These are phyloP conservation scores for Suillus tomentosus DNA, from an alignment of 768 basidiomycete genomes.

Conservation along the genomic window DNA sequence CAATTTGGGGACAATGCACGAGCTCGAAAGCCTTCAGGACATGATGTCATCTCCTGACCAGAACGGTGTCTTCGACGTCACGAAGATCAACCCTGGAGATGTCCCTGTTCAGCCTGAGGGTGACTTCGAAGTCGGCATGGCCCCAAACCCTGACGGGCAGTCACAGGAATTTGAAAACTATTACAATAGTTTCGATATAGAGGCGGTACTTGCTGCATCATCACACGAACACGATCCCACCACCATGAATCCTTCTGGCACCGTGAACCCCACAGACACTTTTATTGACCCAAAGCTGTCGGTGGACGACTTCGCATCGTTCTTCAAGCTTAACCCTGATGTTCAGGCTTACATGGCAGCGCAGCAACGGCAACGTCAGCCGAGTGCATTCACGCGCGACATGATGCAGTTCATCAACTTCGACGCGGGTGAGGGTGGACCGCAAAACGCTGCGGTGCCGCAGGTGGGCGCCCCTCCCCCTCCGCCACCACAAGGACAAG, in stretches of 20 bases:
- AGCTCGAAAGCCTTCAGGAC: conserved; percentile 25
- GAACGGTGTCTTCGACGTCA: conserved; percentile 39
- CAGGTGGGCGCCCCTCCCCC: conserved; percentile 23
- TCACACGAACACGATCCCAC: neutral
- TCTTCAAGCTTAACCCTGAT: conserved; percentile 24
- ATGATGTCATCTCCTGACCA: conserved; percentile 34
- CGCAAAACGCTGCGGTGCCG: conserved; percentile 19
- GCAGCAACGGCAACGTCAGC: conserved; percentile 18
- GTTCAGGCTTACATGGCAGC: conserved; percentile 16
- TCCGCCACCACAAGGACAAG: conserved; percentile 15
- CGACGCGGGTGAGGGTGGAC: conserved; percentile 23
- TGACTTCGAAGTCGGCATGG: conserved; percentile 38
- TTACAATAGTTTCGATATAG: conserved; percentile 28
- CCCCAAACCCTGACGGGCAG: conserved; percentile 1
- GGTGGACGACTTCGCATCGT: conserved; percentile 18
- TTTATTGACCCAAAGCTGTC: conserved; percentile 11
- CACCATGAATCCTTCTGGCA: neutral
- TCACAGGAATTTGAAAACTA: conserved; percentile 17
- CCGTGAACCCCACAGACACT: conserved; percentile 12
- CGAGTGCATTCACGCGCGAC: conserved; percentile 30
- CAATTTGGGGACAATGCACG: neutral
- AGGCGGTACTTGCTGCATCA: neutral
- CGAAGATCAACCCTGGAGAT: conserved; percentile 32
- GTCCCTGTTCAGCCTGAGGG: conserved; percentile 38
- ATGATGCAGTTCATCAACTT: conserved; percentile 43